phyloP scores from a whole-genome alignment of 495 filamentous ascomycete species.

The Tuber aestivum region DNA sequence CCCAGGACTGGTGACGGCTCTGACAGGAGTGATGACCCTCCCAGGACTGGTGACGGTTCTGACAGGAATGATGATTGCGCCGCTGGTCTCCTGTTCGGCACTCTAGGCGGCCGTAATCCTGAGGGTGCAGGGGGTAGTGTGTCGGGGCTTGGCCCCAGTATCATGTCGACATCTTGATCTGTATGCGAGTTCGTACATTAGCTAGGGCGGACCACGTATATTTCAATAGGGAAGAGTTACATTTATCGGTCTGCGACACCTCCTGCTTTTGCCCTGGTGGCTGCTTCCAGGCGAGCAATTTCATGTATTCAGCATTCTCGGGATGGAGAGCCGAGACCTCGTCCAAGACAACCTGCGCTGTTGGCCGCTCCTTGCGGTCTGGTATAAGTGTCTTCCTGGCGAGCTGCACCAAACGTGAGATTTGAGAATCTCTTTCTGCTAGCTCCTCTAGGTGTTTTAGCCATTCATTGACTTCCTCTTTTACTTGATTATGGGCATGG shows the following conservation, averaged over 20 bases:
- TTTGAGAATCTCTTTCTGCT: background rate
- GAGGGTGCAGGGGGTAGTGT: too few relatives aligned
- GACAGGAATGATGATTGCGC: too few relatives aligned
- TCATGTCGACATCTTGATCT: background rate
- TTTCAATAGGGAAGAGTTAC: background rate
- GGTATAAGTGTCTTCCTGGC: background rate
- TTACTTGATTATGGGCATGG: background rate
- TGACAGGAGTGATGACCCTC: too few relatives aligned
- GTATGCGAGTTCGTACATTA: background rate
- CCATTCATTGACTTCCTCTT: conserved; percentile 8
- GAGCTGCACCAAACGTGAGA: background rate
- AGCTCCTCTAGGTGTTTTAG: background rate
- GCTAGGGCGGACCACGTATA: background rate
- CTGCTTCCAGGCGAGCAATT: background rate
- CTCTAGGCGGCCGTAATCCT: too few relatives aligned
- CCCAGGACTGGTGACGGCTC: too few relatives aligned
- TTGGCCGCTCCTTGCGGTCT: background rate
- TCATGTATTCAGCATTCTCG: background rate
- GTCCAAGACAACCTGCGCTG: background rate
- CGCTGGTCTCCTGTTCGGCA: too few relatives aligned
- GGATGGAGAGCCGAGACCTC: background rate
- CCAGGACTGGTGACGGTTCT: too few relatives aligned
- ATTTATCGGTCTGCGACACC: background rate
- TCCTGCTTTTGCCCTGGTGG: background rate
- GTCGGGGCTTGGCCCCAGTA: too few relatives aligned